Base-by-base conservation (phyloP, 306 rosid species). In the Oemleria cerasiformis region DNA sequence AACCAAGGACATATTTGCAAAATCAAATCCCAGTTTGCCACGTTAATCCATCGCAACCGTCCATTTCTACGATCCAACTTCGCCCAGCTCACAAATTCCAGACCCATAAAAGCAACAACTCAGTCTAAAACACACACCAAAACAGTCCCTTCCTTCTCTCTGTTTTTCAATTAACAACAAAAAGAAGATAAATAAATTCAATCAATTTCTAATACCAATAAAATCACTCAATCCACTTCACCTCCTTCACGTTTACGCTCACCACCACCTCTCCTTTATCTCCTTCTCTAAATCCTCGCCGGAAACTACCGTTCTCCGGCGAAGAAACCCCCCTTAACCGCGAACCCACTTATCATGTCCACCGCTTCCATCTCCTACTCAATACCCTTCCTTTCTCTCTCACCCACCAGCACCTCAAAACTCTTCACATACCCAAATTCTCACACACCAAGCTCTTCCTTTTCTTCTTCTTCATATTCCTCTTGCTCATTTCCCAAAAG, bases 221-320 rank as follows among this genome's bases (percentile, higher is more conserved):
- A 21, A 41, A 42, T 56, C 25, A 6, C 15, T 54, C 25, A 16
- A 8, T 73, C 66, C 57, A 5, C 50, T 20, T 38, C 17, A 57
- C 43, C 70, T 53, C 30, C 53, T 42, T n/a, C n/a, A 15, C 50
- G 16, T 45, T 45, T 45, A 11, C 50, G 50, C 62, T 19, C 55
- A 47, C 25, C 75, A 14, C 76, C 59, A 38, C 67, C 75, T 64
- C 69, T 21, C 65, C 61, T n/a, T 38, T 74, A 13, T 9, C 36
- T 23, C 57, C 62, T 34, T 20, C 59, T 43, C 5, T 6, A 25
- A 40, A 61, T 20, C 55, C 77, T 57, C 65, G 67, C 83, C 80
- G 73, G 78, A 65, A 72, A 43, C 40, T 43, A 63, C 36, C 66
- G 9, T n/a, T 75, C 75, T 19, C 75, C 78, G 81, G 86, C 84